Evolutionary conservation across 1,284 basidiomycete species (phyloP).

Genomic region (Bondarzewia mesenterica): DNA sequence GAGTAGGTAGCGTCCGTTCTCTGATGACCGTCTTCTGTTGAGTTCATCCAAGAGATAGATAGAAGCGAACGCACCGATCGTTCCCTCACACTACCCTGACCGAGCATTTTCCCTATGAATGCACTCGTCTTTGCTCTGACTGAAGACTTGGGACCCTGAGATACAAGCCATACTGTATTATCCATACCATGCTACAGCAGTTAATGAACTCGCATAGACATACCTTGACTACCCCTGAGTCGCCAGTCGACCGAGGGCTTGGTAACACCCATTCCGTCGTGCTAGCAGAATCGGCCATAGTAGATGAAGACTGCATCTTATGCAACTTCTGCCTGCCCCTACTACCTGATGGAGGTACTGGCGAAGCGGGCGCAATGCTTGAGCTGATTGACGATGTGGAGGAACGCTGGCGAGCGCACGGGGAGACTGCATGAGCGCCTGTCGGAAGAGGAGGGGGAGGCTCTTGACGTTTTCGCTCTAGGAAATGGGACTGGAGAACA

Average conservation of each 20-base stretch:
- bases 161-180: too few species aligned
- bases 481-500: slow-evolving; percentile 24
- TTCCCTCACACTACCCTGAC: slow-evolving; percentile 53
- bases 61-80: slow-evolving; percentile 48
- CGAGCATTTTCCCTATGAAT: slow-evolving; percentile 70
- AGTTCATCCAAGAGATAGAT: slow-evolving; percentile 6
- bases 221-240: slow-evolving; percentile 35
- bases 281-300: slow-evolving; percentile 16
- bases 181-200: slow-evolving; percentile 5
- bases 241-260: slow-evolving; percentile 34
- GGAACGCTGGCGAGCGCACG: slow-evolving; percentile 23
- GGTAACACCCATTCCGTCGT: slow-evolving; percentile 45
- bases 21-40: too few species aligned
- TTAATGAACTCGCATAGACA: slow-evolving; percentile 8
- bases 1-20: slow-evolving; percentile 37
- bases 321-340: slow-evolving; percentile 9
- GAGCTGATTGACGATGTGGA: slow-evolving; percentile 23
- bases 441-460: slow-evolving; percentile 40
- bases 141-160: slow-evolving; percentile 46
- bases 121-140: slow-evolving; percentile 71
- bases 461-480: slow-evolving; percentile 37
- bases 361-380: slow-evolving; percentile 7
- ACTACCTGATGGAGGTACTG: slow-evolving; percentile 15
- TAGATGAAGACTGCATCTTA: slow-evolving; percentile 10
- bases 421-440: slow-evolving; percentile 5